Evolutionary conservation across 805 yeast species (phyloP).

Genomic region (Ogataea trehaloabstinens): DNA sequence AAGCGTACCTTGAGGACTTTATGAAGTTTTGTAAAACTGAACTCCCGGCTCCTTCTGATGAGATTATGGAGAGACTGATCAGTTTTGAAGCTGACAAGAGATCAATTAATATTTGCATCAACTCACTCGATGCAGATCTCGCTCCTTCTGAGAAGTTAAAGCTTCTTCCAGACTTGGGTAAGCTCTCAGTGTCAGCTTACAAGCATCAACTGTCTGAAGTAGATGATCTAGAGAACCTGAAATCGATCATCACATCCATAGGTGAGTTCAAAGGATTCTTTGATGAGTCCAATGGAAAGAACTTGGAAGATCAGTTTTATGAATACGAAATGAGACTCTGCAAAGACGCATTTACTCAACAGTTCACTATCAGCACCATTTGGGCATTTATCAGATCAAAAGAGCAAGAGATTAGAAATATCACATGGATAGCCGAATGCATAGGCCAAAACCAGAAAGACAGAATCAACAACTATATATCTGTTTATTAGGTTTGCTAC

Average conservation of each 20-base stretch:
- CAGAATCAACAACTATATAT: conserved; percentile 84
- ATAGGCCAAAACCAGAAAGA: conserved; percentile 98
- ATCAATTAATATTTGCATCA: conserved; percentile 84
- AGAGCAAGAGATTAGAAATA: conserved; percentile 95
- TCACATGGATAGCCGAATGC: conserved; percentile 99
- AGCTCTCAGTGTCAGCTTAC: conserved; percentile 64
- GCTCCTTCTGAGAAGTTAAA: conserved; percentile 66
- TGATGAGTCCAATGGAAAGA: conserved; percentile 48
- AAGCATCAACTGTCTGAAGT: conserved; percentile 66
- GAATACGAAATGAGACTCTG: conserved; percentile 89
- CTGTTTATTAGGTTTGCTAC: conserved; percentile 65
- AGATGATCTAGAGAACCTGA: conserved; percentile 85
- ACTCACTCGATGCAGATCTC: conserved; percentile 83
- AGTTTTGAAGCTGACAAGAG: conserved; percentile 95
- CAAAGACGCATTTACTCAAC: conserved; percentile 93
- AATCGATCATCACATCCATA: conserved; percentile 57
- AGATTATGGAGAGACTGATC: conserved; percentile 74
- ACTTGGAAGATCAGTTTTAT: conserved; percentile 92
- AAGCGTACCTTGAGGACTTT: conserved; percentile 91
- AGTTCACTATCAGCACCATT: conserved; percentile 82
- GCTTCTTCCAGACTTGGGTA: conserved; percentile 81
- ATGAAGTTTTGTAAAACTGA: conserved; percentile 57
- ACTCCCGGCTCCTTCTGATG: conserved; percentile 73
- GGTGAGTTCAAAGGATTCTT: conserved; percentile 65
- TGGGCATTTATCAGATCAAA: conserved; percentile 97